Evolutionary conservation across 1,284 basidiomycete species (phyloP).

Genomic region (Wallemia ichthyophaga): DNA sequence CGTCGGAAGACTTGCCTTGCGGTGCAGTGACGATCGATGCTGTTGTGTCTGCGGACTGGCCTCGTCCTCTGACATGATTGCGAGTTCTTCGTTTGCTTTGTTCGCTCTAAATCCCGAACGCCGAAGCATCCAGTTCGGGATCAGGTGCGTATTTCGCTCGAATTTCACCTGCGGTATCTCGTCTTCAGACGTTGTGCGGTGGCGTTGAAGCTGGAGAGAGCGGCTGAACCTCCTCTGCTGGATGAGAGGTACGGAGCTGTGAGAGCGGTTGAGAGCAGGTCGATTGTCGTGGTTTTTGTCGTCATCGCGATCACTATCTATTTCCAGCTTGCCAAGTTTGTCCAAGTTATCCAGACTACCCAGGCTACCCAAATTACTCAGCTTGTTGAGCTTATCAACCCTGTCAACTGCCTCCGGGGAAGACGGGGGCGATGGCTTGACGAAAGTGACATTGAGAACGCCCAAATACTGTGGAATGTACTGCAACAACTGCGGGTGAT

Average conservation of each 20-base stretch:
- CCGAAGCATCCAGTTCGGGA: constrained; percentile 63
- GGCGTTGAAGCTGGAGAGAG: background rate
- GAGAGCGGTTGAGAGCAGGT: no score
- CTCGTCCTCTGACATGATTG: background rate
- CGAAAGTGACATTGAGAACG: constrained; percentile 90
- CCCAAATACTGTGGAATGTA: constrained; percentile 92
- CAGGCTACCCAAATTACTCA: no score
- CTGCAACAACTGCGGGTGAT: constrained; percentile 61
- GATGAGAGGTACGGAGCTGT: no score
- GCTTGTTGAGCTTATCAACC: background rate
- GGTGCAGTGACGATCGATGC: background rate
- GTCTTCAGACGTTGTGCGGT: background rate
- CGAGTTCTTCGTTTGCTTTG: no score
- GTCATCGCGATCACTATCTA: no score
- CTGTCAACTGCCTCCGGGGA: background rate
- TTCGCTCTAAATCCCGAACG: background rate
- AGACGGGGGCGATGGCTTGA: constrained; percentile 23
- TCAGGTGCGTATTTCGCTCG: constrained; percentile 76
- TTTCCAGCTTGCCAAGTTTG: no score
- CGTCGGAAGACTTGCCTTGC: background rate
- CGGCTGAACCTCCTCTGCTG: background rate
- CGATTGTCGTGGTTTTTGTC: no score
- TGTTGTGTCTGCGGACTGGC: background rate
- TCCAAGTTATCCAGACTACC: no score
- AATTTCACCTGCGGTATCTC: constrained; percentile 35